These are phyloP conservation scores for Wallemia mellicola DNA, from an alignment of 1,284 basidiomycete genomes.

Conservation along the genomic window DNA sequence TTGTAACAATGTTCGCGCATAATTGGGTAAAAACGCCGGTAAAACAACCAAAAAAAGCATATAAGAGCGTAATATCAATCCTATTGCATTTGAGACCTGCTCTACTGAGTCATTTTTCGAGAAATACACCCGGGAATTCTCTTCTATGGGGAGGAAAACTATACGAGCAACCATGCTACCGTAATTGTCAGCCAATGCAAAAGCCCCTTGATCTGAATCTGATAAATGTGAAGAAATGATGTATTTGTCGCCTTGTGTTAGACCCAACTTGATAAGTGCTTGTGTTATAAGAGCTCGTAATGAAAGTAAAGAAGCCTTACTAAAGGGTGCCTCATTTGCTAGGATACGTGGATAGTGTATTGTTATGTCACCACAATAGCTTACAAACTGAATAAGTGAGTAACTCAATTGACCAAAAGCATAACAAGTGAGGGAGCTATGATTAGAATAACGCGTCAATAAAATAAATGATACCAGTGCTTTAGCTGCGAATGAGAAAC, in stretches of 20 bases:
- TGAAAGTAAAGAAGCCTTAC: not conserved
- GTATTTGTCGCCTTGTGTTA: constrained; percentile 86
- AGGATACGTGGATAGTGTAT: constrained; percentile 3
- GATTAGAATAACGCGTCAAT: not conserved
- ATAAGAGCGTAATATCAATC: constrained; percentile 36
- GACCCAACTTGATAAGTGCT: constrained; percentile 64
- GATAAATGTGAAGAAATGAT: constrained; percentile 53
- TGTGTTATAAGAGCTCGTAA: constrained; percentile 48
- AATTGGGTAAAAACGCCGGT: constrained; percentile 37
- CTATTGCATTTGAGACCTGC: constrained; percentile 17
- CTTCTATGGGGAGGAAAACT: constrained; percentile 73
- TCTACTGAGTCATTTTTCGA: constrained; percentile 24
- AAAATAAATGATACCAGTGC: not conserved
- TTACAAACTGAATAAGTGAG: constrained; percentile 32
- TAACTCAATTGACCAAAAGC: constrained; percentile 23
- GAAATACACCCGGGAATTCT: constrained; percentile 59
- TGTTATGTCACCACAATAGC: not conserved
- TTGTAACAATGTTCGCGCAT: constrained; percentile 33
- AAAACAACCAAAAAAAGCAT: constrained; percentile 31
- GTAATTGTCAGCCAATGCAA: constrained; percentile 78
- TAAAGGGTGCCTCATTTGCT: not conserved
- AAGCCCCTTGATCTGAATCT: constrained; percentile 62
- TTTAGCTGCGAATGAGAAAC: not conserved
- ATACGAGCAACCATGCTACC: constrained; percentile 71
- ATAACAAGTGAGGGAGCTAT: constrained; percentile 29